phyloP scores from a whole-genome alignment of 495 filamentous ascomycete species.

The Hypomontagnella submonticulosa region DNA sequence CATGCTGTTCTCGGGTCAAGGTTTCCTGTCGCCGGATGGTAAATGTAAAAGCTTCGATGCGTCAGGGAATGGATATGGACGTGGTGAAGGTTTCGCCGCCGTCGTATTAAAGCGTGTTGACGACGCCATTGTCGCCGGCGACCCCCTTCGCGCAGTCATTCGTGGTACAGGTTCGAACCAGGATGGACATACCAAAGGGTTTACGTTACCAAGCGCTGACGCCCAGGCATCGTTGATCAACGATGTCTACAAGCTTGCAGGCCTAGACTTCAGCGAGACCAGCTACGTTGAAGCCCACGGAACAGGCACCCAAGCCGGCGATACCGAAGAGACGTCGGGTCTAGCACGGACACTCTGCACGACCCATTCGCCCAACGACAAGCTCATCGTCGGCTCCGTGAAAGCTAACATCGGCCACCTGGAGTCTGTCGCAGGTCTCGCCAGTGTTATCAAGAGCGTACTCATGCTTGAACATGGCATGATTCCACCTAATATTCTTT shows the following conservation, averaged over 20 bases:
- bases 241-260: conserved; percentile 56
- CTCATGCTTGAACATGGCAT: conserved; percentile 60
- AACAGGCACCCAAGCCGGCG: conserved; percentile 65
- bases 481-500: conserved; percentile 55
- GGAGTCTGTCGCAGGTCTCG: conserved; percentile 55
- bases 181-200: conserved; percentile 59
- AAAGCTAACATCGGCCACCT: conserved; percentile 57
- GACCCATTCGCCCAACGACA: conserved; percentile 52
- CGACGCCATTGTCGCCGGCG: conserved; percentile 55
- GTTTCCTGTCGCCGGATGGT: conserved; percentile 52
- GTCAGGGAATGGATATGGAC: conserved; percentile 69
- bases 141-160: conserved; percentile 67
- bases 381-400: conserved; percentile 62
- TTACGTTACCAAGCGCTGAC: conserved; percentile 60
- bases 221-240: conserved; percentile 65
- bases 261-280: conserved; percentile 52
- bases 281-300: conserved; percentile 62
- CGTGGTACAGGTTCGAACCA: conserved; percentile 60
- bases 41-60: conserved; percentile 56
- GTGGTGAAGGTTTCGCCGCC: conserved; percentile 64
- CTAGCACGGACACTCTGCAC: conserved; percentile 51
- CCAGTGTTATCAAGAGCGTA: conserved; percentile 59
- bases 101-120: conserved; percentile 64
- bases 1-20: conserved; percentile 26
- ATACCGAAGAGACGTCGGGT: conserved; percentile 63